phyloP scores from a whole-genome alignment of 805 yeast genomes.

The Saccharomycopsis olivae region DNA sequence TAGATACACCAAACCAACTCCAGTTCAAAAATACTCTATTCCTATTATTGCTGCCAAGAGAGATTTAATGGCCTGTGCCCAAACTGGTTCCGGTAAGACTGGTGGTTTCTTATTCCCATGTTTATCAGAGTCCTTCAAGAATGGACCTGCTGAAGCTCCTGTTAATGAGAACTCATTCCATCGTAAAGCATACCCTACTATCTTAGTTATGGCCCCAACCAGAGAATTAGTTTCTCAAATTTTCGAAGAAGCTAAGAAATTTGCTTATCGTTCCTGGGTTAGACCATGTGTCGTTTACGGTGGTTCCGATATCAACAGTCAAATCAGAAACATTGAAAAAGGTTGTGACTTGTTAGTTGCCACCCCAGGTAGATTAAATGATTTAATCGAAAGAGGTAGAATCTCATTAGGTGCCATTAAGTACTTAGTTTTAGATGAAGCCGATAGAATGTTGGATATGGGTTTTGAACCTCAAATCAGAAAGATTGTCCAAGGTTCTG shows the following conservation, averaged over 20 bases:
- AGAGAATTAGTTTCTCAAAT: conserved; percentile 98
- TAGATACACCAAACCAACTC: conserved; percentile 92
- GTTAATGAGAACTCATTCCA: conserved; percentile 33
- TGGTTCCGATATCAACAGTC: conserved; percentile 90
- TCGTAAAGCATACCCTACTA: conserved; percentile 86
- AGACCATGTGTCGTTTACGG: conserved; percentile 95
- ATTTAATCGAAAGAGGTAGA: conserved; percentile 88
- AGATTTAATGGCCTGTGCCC: conserved; percentile 96
- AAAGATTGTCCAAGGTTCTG: conserved; percentile 94
- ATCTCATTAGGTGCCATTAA: conserved; percentile 84
- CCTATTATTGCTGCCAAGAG: conserved; percentile 85
- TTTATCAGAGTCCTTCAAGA: conserved; percentile 76
- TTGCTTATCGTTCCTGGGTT: conserved; percentile 97
- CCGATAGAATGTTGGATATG: conserved; percentile 99
- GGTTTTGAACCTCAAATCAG: conserved; percentile 99
- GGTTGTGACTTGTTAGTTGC: conserved; percentile 97
- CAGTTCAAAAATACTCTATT: conserved; percentile 88
- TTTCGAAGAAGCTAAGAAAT: conserved; percentile 90
- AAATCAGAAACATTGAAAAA: conserved; percentile 76
- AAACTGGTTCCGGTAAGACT: conserved; percentile 99
- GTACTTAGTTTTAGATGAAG: conserved; percentile 94
- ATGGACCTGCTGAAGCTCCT: conserved; percentile 66
- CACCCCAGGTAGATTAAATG: conserved; percentile 98
- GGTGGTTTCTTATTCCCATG: conserved; percentile 99
- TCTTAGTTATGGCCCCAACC: conserved; percentile 94